Base-by-base conservation (phyloP, 192 early-diverging fungal species). In the Podila clonocystis region DNA sequence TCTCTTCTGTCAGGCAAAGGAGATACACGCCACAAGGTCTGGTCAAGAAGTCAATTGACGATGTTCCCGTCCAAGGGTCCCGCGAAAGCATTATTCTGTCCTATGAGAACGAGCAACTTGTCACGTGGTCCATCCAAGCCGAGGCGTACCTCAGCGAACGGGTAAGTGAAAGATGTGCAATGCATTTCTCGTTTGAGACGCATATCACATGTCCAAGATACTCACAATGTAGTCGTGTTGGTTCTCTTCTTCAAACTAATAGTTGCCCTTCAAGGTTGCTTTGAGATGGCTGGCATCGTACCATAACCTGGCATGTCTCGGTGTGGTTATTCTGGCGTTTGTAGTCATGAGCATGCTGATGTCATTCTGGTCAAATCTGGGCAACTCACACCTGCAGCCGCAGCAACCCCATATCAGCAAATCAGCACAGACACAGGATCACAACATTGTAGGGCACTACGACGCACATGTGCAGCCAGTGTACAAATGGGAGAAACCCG, bases 391-490 rank as follows among this genome's bases (percentile, higher is more conserved):
- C 29, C 60, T 30, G 19, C 62, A 38, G 19, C 41, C 13, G 7
- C 67, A 70, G 29, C 45, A 65, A 26, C 58, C 31, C 4, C 67
- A 48, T n/a, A 64, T 58, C 17, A 49, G 6, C 52, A 36, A 17
- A 13, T 58, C 58, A 5, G 22, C 58, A 9, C 29, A 28, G 1
- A 33, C 48, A 31, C 48, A 66, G 24, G 49, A 62, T 9, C 26
- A 38, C 24, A 49, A 31, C 6, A 33, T 49, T 9, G n/a, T 58
- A 19, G 52, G 48, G 20, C 58, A 58, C 9, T 80, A 80, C 36
- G 77, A 80, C 22, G 58, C 77, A 15, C 70, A 80, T 80, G 77
- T 80, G 26, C 70, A 73, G 59, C 58, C 67, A 15, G 68, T 70
- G 45, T 36, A 36, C 64, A 70, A 2, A 30, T 79, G 58, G 50